Conservation (phyloP, 805 yeast genomes). For the Wickerhamomyces subpelliculosus region DNA sequence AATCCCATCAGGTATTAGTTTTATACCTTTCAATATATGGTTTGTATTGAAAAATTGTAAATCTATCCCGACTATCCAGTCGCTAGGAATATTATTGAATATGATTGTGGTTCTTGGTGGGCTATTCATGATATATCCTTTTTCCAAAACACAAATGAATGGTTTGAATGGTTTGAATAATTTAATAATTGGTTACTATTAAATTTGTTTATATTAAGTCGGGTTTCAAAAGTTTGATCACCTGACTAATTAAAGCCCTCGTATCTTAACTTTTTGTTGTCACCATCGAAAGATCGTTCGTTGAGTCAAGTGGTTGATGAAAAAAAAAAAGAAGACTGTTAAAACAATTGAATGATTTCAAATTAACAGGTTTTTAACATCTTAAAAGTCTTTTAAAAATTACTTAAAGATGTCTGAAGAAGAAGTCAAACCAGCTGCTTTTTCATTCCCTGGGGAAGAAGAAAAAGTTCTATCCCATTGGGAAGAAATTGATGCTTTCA, state of each 20-base stretch:
- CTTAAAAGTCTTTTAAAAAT: too few relatives aligned
- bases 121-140: constrained; percentile 5
- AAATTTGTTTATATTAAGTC: neutral
- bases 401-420: constrained; percentile 28
- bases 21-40: constrained; percentile 40
- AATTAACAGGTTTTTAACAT: too few relatives aligned
- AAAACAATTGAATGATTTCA: too few relatives aligned
- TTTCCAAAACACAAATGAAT: too few relatives aligned
- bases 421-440: constrained; percentile 23
- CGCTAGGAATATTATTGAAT: constrained; percentile 24
- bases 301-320: neutral
- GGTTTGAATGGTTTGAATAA: too few relatives aligned
- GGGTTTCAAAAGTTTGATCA: neutral
- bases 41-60: constrained; percentile 39
- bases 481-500: constrained; percentile 94
- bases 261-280: too few relatives aligned
- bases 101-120: constrained; percentile 26
- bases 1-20: constrained; percentile 40
- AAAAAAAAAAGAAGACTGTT: neutral
- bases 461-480: constrained; percentile 73
- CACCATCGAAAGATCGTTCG: too few relatives aligned
- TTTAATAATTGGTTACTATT: neutral
- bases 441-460: constrained; percentile 86
- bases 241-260: neutral
- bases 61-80: constrained; percentile 41